Evolutionary conservation across 106 monocot genomes (phyloP).

Genomic region (Posidonia australis): DNA sequence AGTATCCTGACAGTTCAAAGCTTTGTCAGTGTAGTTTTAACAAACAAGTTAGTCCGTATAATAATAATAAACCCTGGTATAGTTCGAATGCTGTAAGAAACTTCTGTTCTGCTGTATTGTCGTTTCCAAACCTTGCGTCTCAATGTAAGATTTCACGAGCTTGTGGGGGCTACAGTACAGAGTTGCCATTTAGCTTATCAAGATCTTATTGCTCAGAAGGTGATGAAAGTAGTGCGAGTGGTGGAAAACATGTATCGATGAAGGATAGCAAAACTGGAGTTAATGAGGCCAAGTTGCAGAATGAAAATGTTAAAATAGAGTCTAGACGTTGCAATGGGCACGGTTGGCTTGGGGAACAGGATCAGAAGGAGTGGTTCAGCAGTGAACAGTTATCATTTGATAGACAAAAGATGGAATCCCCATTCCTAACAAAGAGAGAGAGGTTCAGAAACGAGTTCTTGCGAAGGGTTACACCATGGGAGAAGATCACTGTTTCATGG

Average conservation of each 20-base stretch:
- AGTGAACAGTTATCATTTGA: constrained; percentile 38
- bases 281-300: constrained; percentile 17
- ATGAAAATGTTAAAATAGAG: constrained; percentile 14
- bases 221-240: constrained; percentile 56
- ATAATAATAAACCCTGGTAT: background rate
- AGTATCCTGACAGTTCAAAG: background rate
- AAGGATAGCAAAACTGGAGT: constrained; percentile 28
- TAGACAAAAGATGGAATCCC: constrained; percentile 60
- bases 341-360: constrained; percentile 65
- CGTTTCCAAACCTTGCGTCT: background rate
- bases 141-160: background rate
- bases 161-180: background rate
- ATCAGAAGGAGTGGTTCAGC: constrained; percentile 80
- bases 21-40: background rate
- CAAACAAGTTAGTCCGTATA: background rate
- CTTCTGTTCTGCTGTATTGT: background rate
- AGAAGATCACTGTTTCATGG: constrained; percentile 77
- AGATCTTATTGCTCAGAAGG: constrained; percentile 70
- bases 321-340: constrained; percentile 33
- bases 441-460: constrained; percentile 79
- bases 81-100: background rate
- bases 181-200: background rate
- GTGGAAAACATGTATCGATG: constrained; percentile 40
- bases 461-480: constrained; percentile 78
- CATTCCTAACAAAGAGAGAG: constrained; percentile 68